Evolutionary conservation across 1,284 basidiomycete genomes (phyloP).

Genomic region (Porogramme epimiltina): DNA sequence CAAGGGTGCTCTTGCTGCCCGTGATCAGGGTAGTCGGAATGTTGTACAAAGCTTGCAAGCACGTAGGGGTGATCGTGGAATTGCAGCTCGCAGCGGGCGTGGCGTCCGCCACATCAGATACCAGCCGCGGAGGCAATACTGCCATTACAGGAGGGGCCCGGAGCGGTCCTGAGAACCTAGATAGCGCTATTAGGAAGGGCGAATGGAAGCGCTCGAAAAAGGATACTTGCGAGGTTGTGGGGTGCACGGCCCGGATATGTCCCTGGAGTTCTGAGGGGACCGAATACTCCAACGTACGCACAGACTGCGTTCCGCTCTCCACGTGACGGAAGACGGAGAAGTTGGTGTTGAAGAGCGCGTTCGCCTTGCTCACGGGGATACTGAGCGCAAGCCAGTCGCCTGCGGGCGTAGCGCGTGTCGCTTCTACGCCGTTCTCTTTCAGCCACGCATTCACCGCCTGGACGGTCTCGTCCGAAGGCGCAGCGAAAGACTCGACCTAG

Average conservation of each 20-base stretch:
- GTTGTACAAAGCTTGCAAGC: constrained; percentile 54
- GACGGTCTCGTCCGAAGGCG: constrained; percentile 34
- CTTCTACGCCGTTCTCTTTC: constrained; percentile 32
- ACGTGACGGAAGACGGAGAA: constrained; percentile 35
- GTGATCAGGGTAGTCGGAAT: constrained; percentile 45
- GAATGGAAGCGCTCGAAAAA: neutral
- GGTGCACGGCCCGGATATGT: constrained; percentile 38
- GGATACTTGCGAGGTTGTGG: constrained; percentile 28
- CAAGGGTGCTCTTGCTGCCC: constrained; percentile 47
- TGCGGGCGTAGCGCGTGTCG: constrained; percentile 29
- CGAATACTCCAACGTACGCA: constrained; percentile 39
- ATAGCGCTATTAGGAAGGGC: neutral
- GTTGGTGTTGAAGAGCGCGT: constrained; percentile 32
- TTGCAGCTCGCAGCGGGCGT: constrained; percentile 34
- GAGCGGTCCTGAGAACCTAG: neutral
- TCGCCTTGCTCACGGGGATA: constrained; percentile 39
- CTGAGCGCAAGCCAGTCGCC: constrained; percentile 43
- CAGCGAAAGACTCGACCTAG: constrained; percentile 39
- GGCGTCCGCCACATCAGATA: constrained; percentile 5
- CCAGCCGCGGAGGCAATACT: neutral
- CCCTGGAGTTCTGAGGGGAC: constrained; percentile 33
- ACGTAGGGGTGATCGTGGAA: constrained; percentile 54
- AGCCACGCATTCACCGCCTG: constrained; percentile 38
- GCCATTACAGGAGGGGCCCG: no score
- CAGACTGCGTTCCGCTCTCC: constrained; percentile 25